These are phyloP conservation scores for Aspergillus asperescens DNA, from an alignment of 495 filamentous ascomycete species.

Conservation along the genomic window DNA sequence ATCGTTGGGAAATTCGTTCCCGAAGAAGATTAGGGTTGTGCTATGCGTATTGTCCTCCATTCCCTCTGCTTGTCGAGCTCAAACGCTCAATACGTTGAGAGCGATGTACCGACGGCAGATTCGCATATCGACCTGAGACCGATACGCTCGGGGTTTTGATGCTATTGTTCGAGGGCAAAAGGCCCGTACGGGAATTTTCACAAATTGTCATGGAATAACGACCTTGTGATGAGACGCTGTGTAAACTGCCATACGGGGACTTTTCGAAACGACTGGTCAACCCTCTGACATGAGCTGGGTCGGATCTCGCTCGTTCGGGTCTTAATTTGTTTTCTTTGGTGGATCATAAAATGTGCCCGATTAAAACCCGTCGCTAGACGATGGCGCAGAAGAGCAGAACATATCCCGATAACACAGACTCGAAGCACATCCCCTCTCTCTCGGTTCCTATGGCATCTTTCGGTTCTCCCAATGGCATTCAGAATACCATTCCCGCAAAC, in stretches of 20 bases:
- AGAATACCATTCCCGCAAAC: not conserved
- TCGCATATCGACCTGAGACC: not conserved
- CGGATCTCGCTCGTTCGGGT: not conserved
- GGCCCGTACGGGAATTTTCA: slow-evolving; percentile 3
- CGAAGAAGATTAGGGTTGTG: slow-evolving; percentile 3
- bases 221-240: not conserved
- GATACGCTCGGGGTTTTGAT: slow-evolving; percentile 3
- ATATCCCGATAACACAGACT: not conserved
- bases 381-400: not conserved
- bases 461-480: not conserved
- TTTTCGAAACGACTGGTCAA: not conserved
- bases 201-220: not conserved
- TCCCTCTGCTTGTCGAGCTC: not conserved
- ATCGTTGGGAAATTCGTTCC: slow-evolving; percentile 5
- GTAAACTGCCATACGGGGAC: slow-evolving; percentile 3
- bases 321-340: not conserved
- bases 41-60: slow-evolving; percentile 5
- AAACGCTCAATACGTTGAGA: not conserved
- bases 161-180: slow-evolving; percentile 3
- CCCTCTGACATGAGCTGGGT: not conserved
- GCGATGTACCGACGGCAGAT: not conserved
- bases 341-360: slow-evolving; percentile 3
- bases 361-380: slow-evolving; percentile 1
- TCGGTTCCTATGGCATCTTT: not conserved
- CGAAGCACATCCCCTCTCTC: not conserved